phyloP scores from a whole-genome alignment of 2,329 filamentous ascomycete species.

The Cladosporium sp. region DNA sequence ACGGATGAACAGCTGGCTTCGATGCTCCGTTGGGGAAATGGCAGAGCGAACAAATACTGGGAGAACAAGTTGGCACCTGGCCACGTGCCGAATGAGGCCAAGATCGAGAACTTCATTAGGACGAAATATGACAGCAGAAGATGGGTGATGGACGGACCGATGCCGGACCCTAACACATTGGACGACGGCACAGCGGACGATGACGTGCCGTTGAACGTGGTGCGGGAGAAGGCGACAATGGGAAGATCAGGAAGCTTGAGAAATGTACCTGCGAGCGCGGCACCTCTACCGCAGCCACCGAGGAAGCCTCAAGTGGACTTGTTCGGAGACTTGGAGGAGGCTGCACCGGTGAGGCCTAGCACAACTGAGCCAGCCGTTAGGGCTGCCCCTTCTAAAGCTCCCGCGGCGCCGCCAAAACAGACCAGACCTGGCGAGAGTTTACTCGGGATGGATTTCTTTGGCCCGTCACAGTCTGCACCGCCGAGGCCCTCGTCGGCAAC shows the following conservation, averaged over 20 bases:
- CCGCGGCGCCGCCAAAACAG: slow-evolving; percentile 40
- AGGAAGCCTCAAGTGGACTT: slow-evolving; percentile 57
- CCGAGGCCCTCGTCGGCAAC: slow-evolving; percentile 76
- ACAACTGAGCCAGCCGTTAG: slow-evolving; percentile 67
- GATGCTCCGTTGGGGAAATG: slow-evolving; percentile 91
- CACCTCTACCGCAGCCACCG: slow-evolving; percentile 31
- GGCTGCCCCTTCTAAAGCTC: slow-evolving; percentile 38
- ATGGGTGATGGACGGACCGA: slow-evolving; percentile 97
- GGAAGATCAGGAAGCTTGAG: slow-evolving; percentile 35
- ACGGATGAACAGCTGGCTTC: slow-evolving; percentile 96
- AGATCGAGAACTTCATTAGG: slow-evolving; percentile 99
- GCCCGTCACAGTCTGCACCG: slow-evolving; percentile 61
- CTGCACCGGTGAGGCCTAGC: slow-evolving; percentile 62
- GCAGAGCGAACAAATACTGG: slow-evolving; percentile 97
- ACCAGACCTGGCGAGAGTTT: slow-evolving; percentile 78
- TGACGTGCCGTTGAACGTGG: slow-evolving; percentile 64
- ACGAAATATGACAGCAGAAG: slow-evolving; percentile 98
- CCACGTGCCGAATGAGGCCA: slow-evolving; percentile 89
- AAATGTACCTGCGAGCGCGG: slow-evolving; percentile 19
- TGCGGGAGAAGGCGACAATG: slow-evolving; percentile 65
- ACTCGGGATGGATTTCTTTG: slow-evolving; percentile 88
- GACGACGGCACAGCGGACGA: slow-evolving; percentile 71
- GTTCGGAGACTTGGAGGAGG: slow-evolving; percentile 65
- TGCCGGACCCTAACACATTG: slow-evolving; percentile 84
- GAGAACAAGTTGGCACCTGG: slow-evolving; percentile 87